Evolutionary conservation across 2,329 filamentous ascomycete species (phyloP).

Genomic region (Alternaria postmessia): DNA sequence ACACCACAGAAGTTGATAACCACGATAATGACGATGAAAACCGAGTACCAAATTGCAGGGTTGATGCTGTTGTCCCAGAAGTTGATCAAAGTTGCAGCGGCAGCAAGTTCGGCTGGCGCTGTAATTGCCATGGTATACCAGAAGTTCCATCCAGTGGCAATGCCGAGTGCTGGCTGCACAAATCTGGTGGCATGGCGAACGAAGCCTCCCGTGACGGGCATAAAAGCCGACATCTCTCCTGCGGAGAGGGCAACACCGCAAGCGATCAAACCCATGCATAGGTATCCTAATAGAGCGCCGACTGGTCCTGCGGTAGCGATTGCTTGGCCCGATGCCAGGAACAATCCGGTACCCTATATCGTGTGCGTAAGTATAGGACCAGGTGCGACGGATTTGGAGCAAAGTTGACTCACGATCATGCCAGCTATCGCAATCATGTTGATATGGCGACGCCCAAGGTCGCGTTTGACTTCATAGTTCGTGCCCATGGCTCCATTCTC

Average conservation of each 20-base stretch:
- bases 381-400: background rate
- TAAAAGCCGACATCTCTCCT: constrained; percentile 60
- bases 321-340: constrained; percentile 63
- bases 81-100: constrained; percentile 75
- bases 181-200: constrained; percentile 61
- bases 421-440: constrained; percentile 26
- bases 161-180: constrained; percentile 58
- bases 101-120: constrained; percentile 64
- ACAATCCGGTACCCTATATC: constrained; percentile 57
- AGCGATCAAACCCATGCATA: constrained; percentile 60
- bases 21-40: constrained; percentile 21
- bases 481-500: constrained; percentile 1
- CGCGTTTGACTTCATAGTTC: constrained; percentile 11
- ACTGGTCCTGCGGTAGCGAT: constrained; percentile 62
- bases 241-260: constrained; percentile 61
- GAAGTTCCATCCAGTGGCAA: constrained; percentile 30
- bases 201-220: constrained; percentile 62
- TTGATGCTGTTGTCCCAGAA: constrained; percentile 65
- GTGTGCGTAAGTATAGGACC: background rate
- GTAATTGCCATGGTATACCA: constrained; percentile 11
- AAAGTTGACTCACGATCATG: constrained; percentile 5
- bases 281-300: constrained; percentile 61
- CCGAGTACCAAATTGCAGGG: constrained; percentile 15
- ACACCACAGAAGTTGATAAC: constrained; percentile 17
- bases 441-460: constrained; percentile 18